phyloP scores from a whole-genome alignment of 2,329 filamentous ascomycete genomes.

The Penicillium sp. region DNA sequence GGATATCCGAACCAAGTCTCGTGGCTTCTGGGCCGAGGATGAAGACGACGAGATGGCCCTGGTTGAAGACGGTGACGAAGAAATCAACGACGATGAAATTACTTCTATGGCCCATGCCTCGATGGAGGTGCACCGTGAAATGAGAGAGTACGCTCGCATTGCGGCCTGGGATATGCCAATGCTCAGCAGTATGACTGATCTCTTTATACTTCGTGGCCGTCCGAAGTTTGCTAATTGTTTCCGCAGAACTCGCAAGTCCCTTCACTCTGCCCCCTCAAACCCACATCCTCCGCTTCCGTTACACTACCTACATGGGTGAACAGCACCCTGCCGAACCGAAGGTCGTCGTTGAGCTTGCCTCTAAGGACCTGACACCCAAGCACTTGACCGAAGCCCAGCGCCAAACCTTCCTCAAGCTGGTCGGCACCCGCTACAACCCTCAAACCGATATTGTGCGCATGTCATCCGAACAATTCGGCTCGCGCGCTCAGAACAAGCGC shows the following conservation, averaged over 20 bases:
- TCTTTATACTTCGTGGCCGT: background rate
- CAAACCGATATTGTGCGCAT: slow-evolving; percentile 79
- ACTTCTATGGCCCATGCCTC: slow-evolving; percentile 80
- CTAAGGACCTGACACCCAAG: slow-evolving; percentile 62
- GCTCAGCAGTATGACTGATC: slow-evolving; percentile 66
- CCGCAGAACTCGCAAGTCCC: slow-evolving; percentile 73
- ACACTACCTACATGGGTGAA: slow-evolving; percentile 96
- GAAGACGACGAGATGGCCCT: slow-evolving; percentile 45
- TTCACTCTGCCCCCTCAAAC: slow-evolving; percentile 67
- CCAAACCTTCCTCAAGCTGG: slow-evolving; percentile 82
- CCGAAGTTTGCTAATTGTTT: slow-evolving; percentile 10
- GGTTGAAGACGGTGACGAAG: slow-evolving; percentile 56
- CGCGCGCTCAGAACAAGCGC: slow-evolving; percentile 95
- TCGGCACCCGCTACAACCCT: slow-evolving; percentile 84
- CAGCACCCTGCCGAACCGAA: slow-evolving; percentile 87
- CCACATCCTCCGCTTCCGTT: slow-evolving; percentile 85
- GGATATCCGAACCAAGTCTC: slow-evolving; percentile 24
- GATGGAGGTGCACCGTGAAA: slow-evolving; percentile 82
- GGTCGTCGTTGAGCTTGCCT: slow-evolving; percentile 87
- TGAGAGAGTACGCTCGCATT: slow-evolving; percentile 82
- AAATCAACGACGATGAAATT: slow-evolving; percentile 74
- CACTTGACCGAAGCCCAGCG: slow-evolving; percentile 66
- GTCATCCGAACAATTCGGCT: slow-evolving; percentile 83
- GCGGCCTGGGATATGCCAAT: slow-evolving; percentile 96
- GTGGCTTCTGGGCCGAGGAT: slow-evolving; percentile 47